A percentile compares a stretch with the other conserved stretches of the same genome.
These are phyloP conservation scores for Asterophora parasitica DNA, from an alignment of 768 basidiomycete species.

Conservation along the genomic window DNA sequence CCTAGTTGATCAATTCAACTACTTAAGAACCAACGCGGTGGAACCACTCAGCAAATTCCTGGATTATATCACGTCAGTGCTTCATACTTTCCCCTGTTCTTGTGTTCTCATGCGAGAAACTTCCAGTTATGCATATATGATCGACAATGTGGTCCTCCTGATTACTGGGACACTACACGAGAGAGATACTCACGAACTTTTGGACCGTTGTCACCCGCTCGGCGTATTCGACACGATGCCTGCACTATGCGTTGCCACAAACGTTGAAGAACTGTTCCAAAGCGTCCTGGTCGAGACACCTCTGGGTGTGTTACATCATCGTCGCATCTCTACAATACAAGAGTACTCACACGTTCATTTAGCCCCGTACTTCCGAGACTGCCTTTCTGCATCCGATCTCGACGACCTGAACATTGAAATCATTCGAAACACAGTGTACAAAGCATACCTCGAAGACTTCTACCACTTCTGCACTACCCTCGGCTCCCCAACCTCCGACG, in stretches of 20 bases:
- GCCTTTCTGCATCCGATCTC: slow-evolving; percentile 90
- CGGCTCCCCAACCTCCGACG: slow-evolving; percentile 81
- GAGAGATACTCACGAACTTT: slow-evolving; percentile 92
- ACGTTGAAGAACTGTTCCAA: slow-evolving; percentile 96
- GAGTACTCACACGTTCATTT: slow-evolving; percentile 1
- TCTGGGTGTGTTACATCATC: slow-evolving; percentile 56
- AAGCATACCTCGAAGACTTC: slow-evolving; percentile 98
- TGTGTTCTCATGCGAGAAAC: slow-evolving; percentile 10
- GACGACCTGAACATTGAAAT: slow-evolving; percentile 99
- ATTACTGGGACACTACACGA: slow-evolving; percentile 98
- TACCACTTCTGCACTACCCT: slow-evolving; percentile 76
- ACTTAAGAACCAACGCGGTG: slow-evolving; percentile 84
- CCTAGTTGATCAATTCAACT: slow-evolving; percentile 97
- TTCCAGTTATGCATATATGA: slow-evolving; percentile 94
- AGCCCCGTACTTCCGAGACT: slow-evolving; percentile 97
- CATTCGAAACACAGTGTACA: slow-evolving; percentile 98
- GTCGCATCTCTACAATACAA: background rate
- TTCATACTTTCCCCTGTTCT: background rate
- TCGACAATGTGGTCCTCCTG: slow-evolving; percentile 96
- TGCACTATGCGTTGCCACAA: slow-evolving; percentile 97
- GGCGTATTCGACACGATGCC: slow-evolving; percentile 99
- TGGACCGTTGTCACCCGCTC: slow-evolving; percentile 95
- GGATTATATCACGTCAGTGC: slow-evolving; percentile 93
- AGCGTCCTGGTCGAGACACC: slow-evolving; percentile 97
- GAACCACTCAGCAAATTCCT: slow-evolving; percentile 89